These are phyloP conservation scores for Solanum habrochaites DNA, from an alignment of 257 asterid species.

Conservation along the genomic window DNA sequence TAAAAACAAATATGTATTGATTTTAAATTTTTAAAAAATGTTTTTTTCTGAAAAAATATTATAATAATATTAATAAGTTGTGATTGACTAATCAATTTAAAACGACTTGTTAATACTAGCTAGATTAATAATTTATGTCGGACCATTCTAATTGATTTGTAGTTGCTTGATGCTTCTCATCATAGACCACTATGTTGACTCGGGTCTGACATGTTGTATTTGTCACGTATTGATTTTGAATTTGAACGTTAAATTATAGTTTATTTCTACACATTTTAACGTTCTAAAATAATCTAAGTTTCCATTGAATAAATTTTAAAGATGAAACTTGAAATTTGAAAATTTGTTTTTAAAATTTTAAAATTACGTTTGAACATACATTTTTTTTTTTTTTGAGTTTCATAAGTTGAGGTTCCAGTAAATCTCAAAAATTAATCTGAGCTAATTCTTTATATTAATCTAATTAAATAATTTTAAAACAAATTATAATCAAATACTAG, in stretches of 20 bases:
- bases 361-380: neutral
- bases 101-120: neutral
- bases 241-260: neutral
- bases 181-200: neutral
- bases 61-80: too few species aligned
- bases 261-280: neutral
- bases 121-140: neutral
- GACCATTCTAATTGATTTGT: neutral
- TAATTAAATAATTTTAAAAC: neutral
- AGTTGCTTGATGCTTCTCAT: neutral
- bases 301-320: too few species aligned
- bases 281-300: neutral
- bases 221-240: neutral
- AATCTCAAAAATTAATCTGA: too few species aligned
- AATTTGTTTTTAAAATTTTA: too few species aligned
- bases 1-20: too few species aligned
- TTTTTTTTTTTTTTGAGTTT: neutral
- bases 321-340: neutral
- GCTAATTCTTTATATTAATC: neutral
- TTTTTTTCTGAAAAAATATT: rapidly evolving
- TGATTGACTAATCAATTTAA: neutral
- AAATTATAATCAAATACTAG: neutral
- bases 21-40: too few species aligned
- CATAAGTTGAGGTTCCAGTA: neutral
- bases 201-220: neutral